Evolutionary conservation across 164 flowering plant species (phyloP).

Genomic region (Saururus chinensis): DNA sequence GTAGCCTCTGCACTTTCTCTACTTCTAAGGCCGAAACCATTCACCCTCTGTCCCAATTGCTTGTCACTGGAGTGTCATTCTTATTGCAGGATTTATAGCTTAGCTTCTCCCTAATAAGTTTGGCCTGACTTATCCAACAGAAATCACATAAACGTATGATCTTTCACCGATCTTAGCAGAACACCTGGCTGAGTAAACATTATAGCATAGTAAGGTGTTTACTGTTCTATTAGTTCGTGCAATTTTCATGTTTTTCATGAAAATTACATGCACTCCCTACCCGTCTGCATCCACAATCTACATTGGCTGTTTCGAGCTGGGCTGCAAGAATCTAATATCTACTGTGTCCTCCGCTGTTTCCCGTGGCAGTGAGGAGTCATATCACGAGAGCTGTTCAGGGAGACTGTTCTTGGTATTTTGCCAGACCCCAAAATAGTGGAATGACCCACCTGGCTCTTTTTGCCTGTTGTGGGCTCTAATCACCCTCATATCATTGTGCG

Average conservation of each 20-base stretch:
- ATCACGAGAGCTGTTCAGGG: conserved; percentile 9
- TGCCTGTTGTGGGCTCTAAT: conserved; percentile 34
- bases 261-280: too few species aligned
- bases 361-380: conserved; percentile 7
- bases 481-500: conserved; percentile 49
- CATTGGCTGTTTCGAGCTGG: conserved; percentile 1
- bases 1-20: conserved; percentile 6
- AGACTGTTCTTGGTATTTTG: conserved; percentile 5
- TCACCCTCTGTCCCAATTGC: not conserved
- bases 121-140: too few species aligned
- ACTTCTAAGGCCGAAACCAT: conserved; percentile 4
- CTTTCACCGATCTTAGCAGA: too few species aligned
- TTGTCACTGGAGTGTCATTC: not conserved
- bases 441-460: conserved; percentile 40
- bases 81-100: too few species aligned
- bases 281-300: too few species aligned
- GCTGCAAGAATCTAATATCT: not conserved
- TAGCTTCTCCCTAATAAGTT: too few species aligned
- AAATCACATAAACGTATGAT: too few species aligned
- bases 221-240: too few species aligned
- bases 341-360: not conserved
- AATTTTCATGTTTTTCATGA: too few species aligned
- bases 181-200: too few species aligned
- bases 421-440: conserved; percentile 4
- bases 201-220: too few species aligned